Evolutionary conservation across 2,329 filamentous ascomycete genomes (phyloP), one percentile per base, ranked within the genome.

Genomic region (Aspergillus ruber): DNA sequence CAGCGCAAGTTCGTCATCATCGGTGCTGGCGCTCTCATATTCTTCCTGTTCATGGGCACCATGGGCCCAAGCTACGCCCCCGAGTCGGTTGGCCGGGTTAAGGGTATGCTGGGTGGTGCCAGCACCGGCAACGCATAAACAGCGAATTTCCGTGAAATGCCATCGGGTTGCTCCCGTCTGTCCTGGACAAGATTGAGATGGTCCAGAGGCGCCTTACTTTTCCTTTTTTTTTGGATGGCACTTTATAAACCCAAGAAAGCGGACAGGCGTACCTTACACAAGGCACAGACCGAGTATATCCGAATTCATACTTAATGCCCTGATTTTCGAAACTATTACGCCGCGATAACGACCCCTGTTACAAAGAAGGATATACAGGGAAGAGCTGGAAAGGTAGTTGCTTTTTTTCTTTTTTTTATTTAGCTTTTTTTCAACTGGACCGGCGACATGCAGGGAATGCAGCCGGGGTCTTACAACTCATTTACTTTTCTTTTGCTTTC

Each of bases 1-100:
- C 76, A 87, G 61, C 86, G 90, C 73, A 90, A 91, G 74, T 68
- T 90, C 45, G 74, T 88, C 53, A 75, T 93, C 57, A 81, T 91
- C 51, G 79, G 76, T 44, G 70, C 79, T 21, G 77, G 80, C 17
- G 66, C 88, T 49, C 68, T 86, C 54, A 69, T 91, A 57, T 84
- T 93, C 69, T 67, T 88, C 55, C 68, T 94, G 17, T 79, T 94
- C 48, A 81, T 80, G 51, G 80, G 82, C 36, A 69, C 63, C 7
- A 60, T 87, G 53, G 83, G 82, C 42, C 84, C 84, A 21, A 70
- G 63, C 54, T 72, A 73, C 46, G 63, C 65, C 21, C 65, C 68
- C 29, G 59, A 63, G 35, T 61, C 60, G 15, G 58, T 67, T 44
- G 62, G 60, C 49, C 56, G 55, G 25, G 56, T 69, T 41, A 68